phyloP scores from a whole-genome alignment of 768 basidiomycete genomes.

The Asterophora parasitica region DNA sequence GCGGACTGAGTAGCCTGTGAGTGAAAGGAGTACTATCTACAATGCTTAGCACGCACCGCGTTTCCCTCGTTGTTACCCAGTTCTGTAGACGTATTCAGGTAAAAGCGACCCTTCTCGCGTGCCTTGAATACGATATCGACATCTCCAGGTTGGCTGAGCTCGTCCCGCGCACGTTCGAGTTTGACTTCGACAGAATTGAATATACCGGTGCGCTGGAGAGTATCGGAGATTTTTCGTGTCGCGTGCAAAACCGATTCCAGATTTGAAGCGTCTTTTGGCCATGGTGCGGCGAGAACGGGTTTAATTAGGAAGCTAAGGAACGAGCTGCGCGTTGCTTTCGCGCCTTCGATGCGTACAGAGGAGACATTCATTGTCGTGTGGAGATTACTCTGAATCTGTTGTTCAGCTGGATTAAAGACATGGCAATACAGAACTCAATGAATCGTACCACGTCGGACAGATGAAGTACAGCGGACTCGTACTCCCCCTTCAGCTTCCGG shows the following conservation, averaged over 20 bases:
- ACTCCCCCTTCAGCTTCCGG: constrained; percentile 67
- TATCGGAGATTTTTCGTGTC: constrained; percentile 58
- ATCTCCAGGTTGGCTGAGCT: constrained; percentile 51
- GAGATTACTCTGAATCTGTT: constrained; percentile 64
- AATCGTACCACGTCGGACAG: constrained; percentile 43
- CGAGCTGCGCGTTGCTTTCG: constrained; percentile 63
- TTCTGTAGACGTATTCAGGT: constrained; percentile 81
- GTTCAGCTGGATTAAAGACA: background rate
- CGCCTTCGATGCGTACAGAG: constrained; percentile 79
- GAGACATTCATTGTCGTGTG: constrained; percentile 63
- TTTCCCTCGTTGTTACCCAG: constrained; percentile 91
- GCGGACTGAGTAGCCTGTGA: constrained; percentile 44
- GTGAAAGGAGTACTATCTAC: background rate
- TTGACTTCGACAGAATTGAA: constrained; percentile 64
- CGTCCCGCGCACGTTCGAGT: constrained; percentile 53
- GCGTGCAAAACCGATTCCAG: constrained; percentile 69
- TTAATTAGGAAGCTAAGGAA: constrained; percentile 80
- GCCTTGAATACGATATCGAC: constrained; percentile 80
- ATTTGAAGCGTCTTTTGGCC: constrained; percentile 24
- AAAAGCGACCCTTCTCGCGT: constrained; percentile 71
- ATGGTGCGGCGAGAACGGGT: constrained; percentile 42
- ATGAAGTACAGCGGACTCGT: constrained; percentile 62
- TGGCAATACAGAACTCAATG: background rate
- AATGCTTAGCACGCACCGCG: constrained; percentile 55
- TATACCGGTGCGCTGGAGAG: constrained; percentile 70